phyloP scores from a whole-genome alignment of 2,329 filamentous ascomycete genomes.

The Fusarium heterosporum region DNA sequence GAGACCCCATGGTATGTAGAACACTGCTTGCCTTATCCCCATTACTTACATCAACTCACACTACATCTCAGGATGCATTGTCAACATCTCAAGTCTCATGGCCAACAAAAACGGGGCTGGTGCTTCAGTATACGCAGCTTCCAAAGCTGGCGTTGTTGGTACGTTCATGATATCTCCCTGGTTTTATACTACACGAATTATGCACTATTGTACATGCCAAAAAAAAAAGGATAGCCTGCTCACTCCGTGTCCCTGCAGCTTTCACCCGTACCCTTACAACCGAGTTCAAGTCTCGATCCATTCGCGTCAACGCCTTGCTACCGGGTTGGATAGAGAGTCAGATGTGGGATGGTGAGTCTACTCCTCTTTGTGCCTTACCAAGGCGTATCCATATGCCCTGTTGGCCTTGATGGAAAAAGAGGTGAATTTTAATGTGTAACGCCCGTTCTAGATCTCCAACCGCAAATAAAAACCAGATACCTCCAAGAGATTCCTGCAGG shows the following conservation, averaged over 20 bases:
- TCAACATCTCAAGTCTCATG: conserved; percentile 84
- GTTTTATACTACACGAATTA: conserved; percentile 31
- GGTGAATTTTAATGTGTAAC: conserved; percentile 56
- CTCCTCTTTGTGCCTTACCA: conserved; percentile 30
- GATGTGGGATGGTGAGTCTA: conserved; percentile 76
- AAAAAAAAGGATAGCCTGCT: conserved; percentile 19
- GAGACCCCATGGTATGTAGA: conserved; percentile 48
- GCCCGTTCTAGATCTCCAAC: conserved; percentile 52
- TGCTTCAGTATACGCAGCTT: conserved; percentile 79
- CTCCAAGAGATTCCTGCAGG: conserved; percentile 68
- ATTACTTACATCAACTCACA: conserved; percentile 7
- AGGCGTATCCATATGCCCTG: conserved; percentile 15
- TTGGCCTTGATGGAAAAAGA: conserved; percentile 24
- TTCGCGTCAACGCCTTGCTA: conserved; percentile 83
- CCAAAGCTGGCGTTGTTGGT: conserved; percentile 84
- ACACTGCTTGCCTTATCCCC: not conserved
- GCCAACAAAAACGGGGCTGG: conserved; percentile 76
- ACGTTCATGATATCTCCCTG: conserved; percentile 45
- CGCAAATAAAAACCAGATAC: conserved; percentile 53
- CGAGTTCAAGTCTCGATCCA: conserved; percentile 69
- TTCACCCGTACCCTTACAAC: conserved; percentile 75
- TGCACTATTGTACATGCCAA: conserved; percentile 42
- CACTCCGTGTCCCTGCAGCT: conserved; percentile 56
- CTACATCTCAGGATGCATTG: conserved; percentile 69
- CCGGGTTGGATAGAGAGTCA: conserved; percentile 86